Conservation (phyloP, 2,329 filamentous ascomycete genomes). For the Keithomyces neogunnii region DNA sequence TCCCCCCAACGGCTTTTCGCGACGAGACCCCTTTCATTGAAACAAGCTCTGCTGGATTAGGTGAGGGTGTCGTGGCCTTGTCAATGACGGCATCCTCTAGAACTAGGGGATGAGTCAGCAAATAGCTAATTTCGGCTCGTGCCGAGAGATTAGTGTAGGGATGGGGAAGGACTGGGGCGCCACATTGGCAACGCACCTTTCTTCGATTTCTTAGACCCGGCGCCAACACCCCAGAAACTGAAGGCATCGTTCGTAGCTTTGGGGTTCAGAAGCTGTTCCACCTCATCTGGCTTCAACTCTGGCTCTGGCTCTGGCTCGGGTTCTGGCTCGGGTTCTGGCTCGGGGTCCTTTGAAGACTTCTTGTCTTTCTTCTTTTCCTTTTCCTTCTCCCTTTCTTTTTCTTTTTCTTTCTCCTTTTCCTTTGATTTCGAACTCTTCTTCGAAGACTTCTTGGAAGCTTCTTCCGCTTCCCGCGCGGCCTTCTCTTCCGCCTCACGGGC, state of each 20-base stretch:
- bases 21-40: constrained; percentile 30
- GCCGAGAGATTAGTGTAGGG: constrained; percentile 15
- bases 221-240: constrained; percentile 46
- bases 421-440: constrained; percentile 30
- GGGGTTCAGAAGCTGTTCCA: constrained; percentile 32
- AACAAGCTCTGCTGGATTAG: constrained; percentile 23
- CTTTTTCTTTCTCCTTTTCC: constrained; percentile 13
- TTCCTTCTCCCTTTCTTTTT: constrained; percentile 1
- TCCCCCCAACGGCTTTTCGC: constrained; percentile 41
- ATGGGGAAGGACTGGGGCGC: constrained; percentile 8
- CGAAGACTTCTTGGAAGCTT: constrained; percentile 27
- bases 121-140: constrained; percentile 31
- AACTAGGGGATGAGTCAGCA: constrained; percentile 41
- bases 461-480: constrained; percentile 27
- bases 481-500: constrained; percentile 20
- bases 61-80: constrained; percentile 32
- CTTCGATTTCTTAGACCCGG: constrained; percentile 31
- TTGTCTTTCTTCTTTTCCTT: constrained; percentile 14
- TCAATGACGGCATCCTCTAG: constrained; percentile 33
- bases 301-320: constrained; percentile 10
- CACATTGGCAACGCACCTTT: constrained; percentile 27
- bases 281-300: constrained; percentile 32
- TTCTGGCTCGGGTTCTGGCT: constrained; percentile 9
- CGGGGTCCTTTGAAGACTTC: constrained; percentile 14
- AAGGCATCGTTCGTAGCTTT: constrained; percentile 35